Conservation (phyloP, 495 filamentous ascomycete genomes). For the Tuber melanosporum region DNA sequence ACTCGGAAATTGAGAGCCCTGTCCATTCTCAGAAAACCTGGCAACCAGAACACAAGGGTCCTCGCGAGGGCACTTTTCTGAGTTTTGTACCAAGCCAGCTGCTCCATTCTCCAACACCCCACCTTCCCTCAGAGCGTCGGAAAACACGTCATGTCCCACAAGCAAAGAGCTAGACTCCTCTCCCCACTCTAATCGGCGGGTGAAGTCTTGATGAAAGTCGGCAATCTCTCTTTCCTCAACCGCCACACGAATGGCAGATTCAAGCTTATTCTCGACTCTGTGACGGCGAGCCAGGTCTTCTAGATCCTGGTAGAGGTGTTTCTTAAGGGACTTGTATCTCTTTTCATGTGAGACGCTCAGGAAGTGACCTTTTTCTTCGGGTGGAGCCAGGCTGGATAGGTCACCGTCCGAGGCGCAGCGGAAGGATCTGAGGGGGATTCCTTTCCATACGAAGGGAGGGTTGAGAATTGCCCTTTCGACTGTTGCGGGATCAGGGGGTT, state of each 20-base stretch:
- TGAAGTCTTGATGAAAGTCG: conserved; percentile 30
- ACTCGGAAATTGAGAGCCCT: conserved; percentile 30
- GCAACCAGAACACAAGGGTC: conserved; percentile 1
- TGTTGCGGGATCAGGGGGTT: conserved; percentile 19
- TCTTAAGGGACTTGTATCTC: conserved; percentile 23
- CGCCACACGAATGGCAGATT: conserved; percentile 19
- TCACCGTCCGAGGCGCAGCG: conserved; percentile 14
- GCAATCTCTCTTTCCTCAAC: conserved; percentile 14
- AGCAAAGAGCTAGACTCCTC: conserved; percentile 23
- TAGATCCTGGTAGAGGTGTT: conserved; percentile 18
- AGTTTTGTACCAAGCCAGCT: neutral
- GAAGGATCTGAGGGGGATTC: conserved; percentile 21
- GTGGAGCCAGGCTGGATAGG: conserved; percentile 23
- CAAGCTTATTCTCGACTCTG: conserved; percentile 23
- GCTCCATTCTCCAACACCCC: conserved; percentile 13
- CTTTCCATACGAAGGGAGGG: conserved; percentile 31
- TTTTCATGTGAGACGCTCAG: conserved; percentile 21
- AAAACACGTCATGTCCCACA: conserved; percentile 2
- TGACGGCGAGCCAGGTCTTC: conserved; percentile 20
- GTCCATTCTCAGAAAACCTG: conserved; percentile 14
- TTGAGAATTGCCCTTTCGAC: conserved; percentile 20
- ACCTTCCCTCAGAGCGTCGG: conserved; percentile 5
- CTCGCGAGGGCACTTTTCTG: neutral
- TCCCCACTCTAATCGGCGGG: conserved; percentile 22
- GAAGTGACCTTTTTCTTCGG: conserved; percentile 23